Evolutionary conservation across 177 flowering plant species (phyloP).

Genomic region (Telopea speciosissima): DNA sequence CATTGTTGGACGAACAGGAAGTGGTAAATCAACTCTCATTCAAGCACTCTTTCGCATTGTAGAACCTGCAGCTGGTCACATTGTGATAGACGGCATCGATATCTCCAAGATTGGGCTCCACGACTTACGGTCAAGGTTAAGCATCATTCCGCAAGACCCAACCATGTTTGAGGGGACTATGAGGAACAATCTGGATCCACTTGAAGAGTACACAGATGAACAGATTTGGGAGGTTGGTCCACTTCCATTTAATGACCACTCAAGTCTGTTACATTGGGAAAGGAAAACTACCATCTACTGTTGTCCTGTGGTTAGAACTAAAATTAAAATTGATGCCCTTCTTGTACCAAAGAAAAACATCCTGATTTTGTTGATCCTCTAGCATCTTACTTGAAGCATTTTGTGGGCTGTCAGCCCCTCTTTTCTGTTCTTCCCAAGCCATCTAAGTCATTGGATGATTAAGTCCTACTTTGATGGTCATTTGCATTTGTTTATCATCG

Average conservation of each 20-base stretch:
- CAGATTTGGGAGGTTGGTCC: conserved; percentile 74
- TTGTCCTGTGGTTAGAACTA: neutral
- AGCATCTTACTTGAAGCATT: neutral
- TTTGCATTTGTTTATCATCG: neutral
- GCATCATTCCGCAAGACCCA: conserved; percentile 85
- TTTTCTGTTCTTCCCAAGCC: neutral
- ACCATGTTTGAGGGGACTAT: conserved; percentile 87
- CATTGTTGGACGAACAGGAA: conserved; percentile 81
- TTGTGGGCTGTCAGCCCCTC: neutral
- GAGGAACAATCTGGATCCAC: conserved; percentile 68
- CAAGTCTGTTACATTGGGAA: too few relatives aligned
- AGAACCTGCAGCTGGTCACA: conserved; percentile 61
- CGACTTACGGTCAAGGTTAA: conserved; percentile 64
- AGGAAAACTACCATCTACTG: neutral
- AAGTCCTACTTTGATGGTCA: neutral
- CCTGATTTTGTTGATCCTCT: neutral
- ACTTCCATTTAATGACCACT: neutral
- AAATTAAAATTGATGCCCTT: neutral
- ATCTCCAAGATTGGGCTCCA: conserved; percentile 68
- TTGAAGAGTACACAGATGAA: conserved; percentile 70
- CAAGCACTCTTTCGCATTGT: conserved; percentile 72
- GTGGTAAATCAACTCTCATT: conserved; percentile 84
- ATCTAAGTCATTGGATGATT: neutral
- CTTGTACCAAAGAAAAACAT: neutral
- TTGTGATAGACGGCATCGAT: conserved; percentile 50